Base-by-base conservation (phyloP, 208 protist species). In the Leishmania major region DNA sequence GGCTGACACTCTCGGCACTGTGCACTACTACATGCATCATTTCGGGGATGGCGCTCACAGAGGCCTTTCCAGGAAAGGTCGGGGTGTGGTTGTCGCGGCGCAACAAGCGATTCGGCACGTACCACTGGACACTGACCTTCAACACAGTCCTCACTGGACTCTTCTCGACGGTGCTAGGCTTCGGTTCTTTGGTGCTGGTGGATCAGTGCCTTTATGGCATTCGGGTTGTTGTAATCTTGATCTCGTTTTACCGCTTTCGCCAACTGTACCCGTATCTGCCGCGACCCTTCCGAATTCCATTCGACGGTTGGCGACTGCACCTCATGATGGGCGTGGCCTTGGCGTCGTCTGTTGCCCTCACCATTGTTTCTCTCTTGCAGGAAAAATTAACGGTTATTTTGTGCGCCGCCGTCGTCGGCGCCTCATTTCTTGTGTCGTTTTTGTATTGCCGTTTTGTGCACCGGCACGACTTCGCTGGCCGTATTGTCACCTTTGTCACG, bases 171-270 rank as follows among this genome's bases (percentile, higher is more conserved):
- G 78, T 91, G 28, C 79, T 94, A 11, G 85, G 89, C 78, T 96
- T 96, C 82, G 91, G 86, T 17, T 82, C 90, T 22, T 81, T 96
- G 45, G 89, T 96, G 43, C 88, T 90, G 78, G 74, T 92, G 3
- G 92, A 95, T 86, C 93, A 96, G 78, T 89, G 92, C 28, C 84
- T 96, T 13, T 96, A 96, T 70, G 90, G 91, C 77, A 88, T 96
- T 81, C 84, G 92, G 10, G 82, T 94, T 0, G 78, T 92, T 31
- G 69, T 84, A 45, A 92, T 96, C 15, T 88, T 94, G 47, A 35
- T 89, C 28, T 85, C 92, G 19, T 94, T 96, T 69, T 89, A 93
- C 49, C 82, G 87, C 35, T 88, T 92, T n/a, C 90, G 93, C 10
- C 53, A 89, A 37, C 80, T 88, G 7, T 95, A 94, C 75, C 92